Conservation (phyloP, 176 grass and related monocot species). For the Dendrocalamus sinicus region DNA sequence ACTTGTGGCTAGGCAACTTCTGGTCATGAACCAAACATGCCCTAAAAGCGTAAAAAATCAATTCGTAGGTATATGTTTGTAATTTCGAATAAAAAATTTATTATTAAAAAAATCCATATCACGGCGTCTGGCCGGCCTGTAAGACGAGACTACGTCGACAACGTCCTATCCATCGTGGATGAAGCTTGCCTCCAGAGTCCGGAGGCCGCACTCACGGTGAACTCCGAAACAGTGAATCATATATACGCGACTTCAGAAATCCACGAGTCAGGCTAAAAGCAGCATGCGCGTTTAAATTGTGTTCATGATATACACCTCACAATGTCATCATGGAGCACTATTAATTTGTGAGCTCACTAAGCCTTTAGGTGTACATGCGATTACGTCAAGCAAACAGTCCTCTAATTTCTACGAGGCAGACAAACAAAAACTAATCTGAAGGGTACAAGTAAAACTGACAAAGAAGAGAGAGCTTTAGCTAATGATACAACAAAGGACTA, state of each 20-base stretch:
- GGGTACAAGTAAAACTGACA: neutral
- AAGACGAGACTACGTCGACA: neutral
- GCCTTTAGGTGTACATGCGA: slow-evolving; percentile 7
- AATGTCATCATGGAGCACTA: neutral
- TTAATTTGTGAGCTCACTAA: slow-evolving; percentile 11
- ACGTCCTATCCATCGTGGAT: neutral
- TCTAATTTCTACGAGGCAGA: slow-evolving; percentile 39
- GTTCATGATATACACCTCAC: neutral
- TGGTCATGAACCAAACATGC: too few relatives aligned
- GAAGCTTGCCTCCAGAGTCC: neutral
- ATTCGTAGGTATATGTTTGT: too few relatives aligned
- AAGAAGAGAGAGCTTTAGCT: neutral
- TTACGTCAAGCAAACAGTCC: slow-evolving; percentile 24
- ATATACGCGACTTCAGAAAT: neutral
- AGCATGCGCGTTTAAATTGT: neutral
- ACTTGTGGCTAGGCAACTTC: too few relatives aligned
- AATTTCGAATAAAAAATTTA: too few relatives aligned
- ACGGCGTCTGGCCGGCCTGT: neutral
- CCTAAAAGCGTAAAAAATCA: too few relatives aligned
- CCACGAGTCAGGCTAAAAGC: neutral
- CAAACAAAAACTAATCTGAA: slow-evolving; percentile 36
- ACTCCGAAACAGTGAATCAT: neutral
- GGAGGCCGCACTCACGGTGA: neutral
- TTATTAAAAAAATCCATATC: neutral
- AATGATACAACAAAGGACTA: slow-evolving; percentile 45